Evolutionary conservation across 495 filamentous ascomycete genomes (phyloP).

Genomic region (Trichoderma erinaceum): DNA sequence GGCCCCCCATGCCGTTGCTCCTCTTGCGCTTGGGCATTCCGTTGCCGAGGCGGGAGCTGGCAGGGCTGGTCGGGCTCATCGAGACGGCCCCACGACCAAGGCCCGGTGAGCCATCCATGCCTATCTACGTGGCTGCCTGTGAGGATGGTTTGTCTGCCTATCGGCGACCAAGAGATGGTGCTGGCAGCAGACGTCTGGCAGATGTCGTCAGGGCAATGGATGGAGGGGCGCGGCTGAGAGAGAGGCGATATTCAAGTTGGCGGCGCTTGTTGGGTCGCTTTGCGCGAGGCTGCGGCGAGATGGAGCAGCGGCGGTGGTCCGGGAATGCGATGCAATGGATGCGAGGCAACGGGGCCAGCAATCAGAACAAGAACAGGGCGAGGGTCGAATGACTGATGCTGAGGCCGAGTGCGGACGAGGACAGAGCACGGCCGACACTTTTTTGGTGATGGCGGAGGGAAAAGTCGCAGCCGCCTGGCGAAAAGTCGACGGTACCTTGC

Average conservation of each 20-base stretch:
- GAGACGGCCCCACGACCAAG: constrained; percentile 33
- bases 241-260: background rate
- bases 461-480: background rate
- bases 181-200: background rate
- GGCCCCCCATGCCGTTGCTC: constrained; percentile 28
- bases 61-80: constrained; percentile 36
- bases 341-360: background rate
- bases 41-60: constrained; percentile 38
- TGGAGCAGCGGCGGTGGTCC: constrained; percentile 2
- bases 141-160: background rate
- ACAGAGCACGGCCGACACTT: background rate
- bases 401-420: constrained; percentile 3
- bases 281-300: constrained; percentile 9
- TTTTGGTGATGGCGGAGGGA: constrained; percentile 8
- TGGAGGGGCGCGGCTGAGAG: background rate
- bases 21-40: constrained; percentile 40
- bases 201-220: background rate
- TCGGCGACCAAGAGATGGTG: background rate
- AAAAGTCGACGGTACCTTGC: constrained; percentile 11
- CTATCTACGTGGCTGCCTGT: constrained; percentile 15
- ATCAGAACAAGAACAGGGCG: background rate
- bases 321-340: background rate
- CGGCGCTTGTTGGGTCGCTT: background rate
- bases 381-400: background rate
- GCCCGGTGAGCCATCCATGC: constrained; percentile 36